Conservation (phyloP, 805 yeast genomes). For the Scheffersomyces stipitis region DNA sequence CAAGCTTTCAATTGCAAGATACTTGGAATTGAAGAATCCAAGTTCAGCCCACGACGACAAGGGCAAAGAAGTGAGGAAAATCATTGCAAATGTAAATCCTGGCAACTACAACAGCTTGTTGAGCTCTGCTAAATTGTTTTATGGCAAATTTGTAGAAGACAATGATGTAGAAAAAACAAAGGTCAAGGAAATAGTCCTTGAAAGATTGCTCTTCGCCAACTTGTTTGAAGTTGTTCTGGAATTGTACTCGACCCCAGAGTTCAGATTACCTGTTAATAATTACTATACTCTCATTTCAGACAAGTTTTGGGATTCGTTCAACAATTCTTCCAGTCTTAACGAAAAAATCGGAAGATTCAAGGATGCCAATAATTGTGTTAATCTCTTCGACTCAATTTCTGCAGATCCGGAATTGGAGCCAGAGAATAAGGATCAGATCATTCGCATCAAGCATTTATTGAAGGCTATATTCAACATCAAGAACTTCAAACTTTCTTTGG, state of each 20-base stretch:
- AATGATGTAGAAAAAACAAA: constrained; percentile 7
- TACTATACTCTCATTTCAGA: constrained; percentile 17
- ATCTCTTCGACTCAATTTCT: constrained; percentile 21
- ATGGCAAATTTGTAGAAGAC: constrained; percentile 15
- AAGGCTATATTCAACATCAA: constrained; percentile 36
- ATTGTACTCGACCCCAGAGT: constrained; percentile 8
- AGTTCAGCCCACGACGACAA: too few relatives aligned
- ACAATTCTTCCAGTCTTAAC: constrained; percentile 28
- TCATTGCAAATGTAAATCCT: constrained; percentile 2
- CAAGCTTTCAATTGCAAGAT: constrained; percentile 32
- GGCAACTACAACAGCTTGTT: constrained; percentile 8
- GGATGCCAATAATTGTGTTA: constrained; percentile 24
- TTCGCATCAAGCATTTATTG: constrained; percentile 32
- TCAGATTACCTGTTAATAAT: constrained; percentile 7
- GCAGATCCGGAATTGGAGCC: not conserved
- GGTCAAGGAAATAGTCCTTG: constrained; percentile 24
- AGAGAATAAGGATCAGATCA: constrained; percentile 6
- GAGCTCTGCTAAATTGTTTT: constrained; percentile 2
- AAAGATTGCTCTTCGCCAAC: constrained; percentile 26
- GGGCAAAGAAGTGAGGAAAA: constrained; percentile 1
- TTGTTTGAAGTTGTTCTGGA: constrained; percentile 23
- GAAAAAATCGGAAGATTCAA: constrained; percentile 31
- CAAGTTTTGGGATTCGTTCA: constrained; percentile 36
- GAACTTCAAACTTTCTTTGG: constrained; percentile 30
- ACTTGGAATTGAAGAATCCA: constrained; percentile 19